Evolutionary conservation across 2,329 filamentous ascomycete genomes (phyloP), one percentile per base, ranked within the genome.

Genomic region (Paecilomyces dactylethromorphus): DNA sequence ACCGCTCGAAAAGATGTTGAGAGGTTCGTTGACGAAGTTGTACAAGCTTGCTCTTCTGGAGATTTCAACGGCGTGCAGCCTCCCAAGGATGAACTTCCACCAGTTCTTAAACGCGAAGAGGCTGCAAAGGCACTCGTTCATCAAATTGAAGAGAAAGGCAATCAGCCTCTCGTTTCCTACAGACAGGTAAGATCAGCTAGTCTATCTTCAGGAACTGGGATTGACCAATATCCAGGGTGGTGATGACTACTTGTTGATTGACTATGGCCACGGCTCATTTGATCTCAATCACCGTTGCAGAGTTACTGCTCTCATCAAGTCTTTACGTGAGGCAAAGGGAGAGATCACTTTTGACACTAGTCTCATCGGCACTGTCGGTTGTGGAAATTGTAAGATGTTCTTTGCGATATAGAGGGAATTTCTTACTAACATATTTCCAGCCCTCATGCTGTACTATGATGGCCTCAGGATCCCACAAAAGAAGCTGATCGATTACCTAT

Each of bases 211-310:
- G 33, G 24, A 21, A 33, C 55, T 24, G 54, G 66, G 64, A 61
- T 66, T 71, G 11, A 66, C 63, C 21, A 70, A 68, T 39, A 68
- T 71, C 7, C 72, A 81, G 70, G 75, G 71, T 26, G 77, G 74
- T 22, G 78, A 81, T 56, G 81, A 84, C 57, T 82, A 82, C 60
- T 63, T 86, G 2, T 71, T 87, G 8, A 74, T 86, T 12, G 83
- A 86, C 60, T 86, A 85, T 59, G 83, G 83, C 22, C 72, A 81
- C 33, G 82, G 83, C 18, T 70, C 75, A 1, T 83, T 84, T 60
- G 78, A 86, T 60, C 72, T 86, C 58, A 84, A 85, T 66, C 78
- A 84, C 68, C 75, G 81, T 26, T 84, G 81, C 66, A 76, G 82
- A 52, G 79, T 82, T 15, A 84, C 81, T 2, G 80, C 80, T 0